Base-by-base conservation (phyloP, 768 basidiomycete genomes). In the Kwoniella europaea region DNA sequence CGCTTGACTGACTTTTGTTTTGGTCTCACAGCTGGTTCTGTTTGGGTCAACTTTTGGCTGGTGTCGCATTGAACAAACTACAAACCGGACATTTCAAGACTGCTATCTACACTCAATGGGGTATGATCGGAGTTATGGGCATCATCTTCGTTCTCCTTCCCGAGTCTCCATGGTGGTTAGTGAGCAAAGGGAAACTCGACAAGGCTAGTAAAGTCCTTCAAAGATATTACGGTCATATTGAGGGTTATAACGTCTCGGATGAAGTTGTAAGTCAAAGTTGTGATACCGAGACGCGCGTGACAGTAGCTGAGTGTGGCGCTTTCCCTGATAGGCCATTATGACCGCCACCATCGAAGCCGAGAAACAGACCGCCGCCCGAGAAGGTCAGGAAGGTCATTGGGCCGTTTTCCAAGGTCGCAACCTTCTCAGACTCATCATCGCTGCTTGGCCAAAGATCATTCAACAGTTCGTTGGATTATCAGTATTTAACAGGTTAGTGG, bases 71-170 rank as follows among this genome's bases (percentile, higher is more conserved):
- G 13, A 64, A 62, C 22, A n/a, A 46, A 41, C 24, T 29, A 62
- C 42, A 41, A 43, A 69, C 43, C 69, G 65, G 58, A 75, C 35
- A 35, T 53, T 79, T 67, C 67, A 57, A 65, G 6, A 22, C 35
- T 18, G 68, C 77, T 42, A 75, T 78, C 53, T 74, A 71, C 61
- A 75, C 76, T 15, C 74, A 68, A 29, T 71, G 69, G 69, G 69
- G 56, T 4, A 69, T 74, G 63, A 64, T 75, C 24, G 71, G 71
- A 1, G 24, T 72, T 18, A 72, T 72, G 70, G 22, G 60, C 24
- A 46, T 72, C 35, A 71, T 72, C 44, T 72, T 63, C 20, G 12
- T 72, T 22, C 35, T 70, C 52, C 42, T 75, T 18, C 74, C 74
- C 10, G 72, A 73, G 52, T 62, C 68, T 2, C 72, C 71, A 42